Percentiles rank a stretch among this genome's conserved stretches.
phyloP scores from a whole-genome alignment of 2,329 filamentous ascomycete species.

The Penicillium aurantiogriseum region DNA sequence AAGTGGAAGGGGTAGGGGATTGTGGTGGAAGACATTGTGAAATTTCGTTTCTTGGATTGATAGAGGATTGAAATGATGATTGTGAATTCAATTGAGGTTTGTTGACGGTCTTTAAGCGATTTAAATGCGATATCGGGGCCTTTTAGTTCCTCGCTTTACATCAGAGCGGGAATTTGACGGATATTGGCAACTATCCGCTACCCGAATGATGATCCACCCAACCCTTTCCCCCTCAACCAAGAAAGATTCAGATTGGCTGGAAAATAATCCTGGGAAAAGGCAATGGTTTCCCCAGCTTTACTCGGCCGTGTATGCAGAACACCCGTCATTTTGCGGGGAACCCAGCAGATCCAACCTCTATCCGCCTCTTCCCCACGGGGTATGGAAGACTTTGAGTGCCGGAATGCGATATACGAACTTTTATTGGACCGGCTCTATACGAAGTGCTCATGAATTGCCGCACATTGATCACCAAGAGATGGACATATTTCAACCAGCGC shows the following conservation, averaged over 20 bases:
- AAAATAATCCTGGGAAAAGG: not conserved
- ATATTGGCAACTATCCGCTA: not conserved
- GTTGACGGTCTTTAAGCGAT: not conserved
- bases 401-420: not conserved
- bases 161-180: not conserved
- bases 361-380: not conserved
- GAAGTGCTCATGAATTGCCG: not conserved
- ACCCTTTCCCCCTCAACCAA: not conserved
- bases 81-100: not conserved
- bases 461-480: not conserved
- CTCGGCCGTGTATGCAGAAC: too few relatives aligned
- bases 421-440: not conserved
- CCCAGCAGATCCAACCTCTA: too few relatives aligned
- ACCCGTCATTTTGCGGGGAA: too few relatives aligned
- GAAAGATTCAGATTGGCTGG: not conserved
- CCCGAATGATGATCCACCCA: not conserved
- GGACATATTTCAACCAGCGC: not conserved
- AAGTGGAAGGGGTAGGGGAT: slow-evolving; percentile 22
- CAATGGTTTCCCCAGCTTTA: too few relatives aligned
- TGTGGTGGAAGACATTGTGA: slow-evolving; percentile 13
- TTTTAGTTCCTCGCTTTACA: not conserved
- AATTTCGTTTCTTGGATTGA: not conserved
- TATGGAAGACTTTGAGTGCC: not conserved
- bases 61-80: not conserved
- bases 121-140: not conserved